Evolutionary conservation across 306 rosid species (phyloP).

Genomic region (Trifolium repens): DNA sequence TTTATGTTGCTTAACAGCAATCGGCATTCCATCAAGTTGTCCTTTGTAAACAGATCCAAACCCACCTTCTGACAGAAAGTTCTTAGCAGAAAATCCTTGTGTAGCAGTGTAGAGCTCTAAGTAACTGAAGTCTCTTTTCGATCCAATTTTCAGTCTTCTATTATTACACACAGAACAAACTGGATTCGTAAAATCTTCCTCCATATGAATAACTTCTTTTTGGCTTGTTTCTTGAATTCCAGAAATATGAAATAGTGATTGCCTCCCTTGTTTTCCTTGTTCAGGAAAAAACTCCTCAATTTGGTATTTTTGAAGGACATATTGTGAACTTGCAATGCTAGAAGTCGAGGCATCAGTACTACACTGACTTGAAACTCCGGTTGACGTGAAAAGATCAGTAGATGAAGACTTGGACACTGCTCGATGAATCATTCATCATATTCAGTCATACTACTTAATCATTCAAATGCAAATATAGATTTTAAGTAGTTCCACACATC

Average conservation of each 20-base stretch:
- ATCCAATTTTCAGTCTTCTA: conserved; percentile 58
- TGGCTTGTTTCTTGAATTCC: conserved; percentile 36
- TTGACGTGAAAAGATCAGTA: conserved; percentile 37
- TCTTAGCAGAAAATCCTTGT: conserved; percentile 55
- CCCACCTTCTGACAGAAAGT: conserved; percentile 87
- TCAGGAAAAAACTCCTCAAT: conserved; percentile 35
- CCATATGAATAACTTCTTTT: conserved; percentile 33
- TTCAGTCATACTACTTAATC: conserved; percentile 10
- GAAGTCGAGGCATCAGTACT: conserved; percentile 29
- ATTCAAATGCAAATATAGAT: conserved; percentile 26
- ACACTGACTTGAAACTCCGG: conserved; percentile 31
- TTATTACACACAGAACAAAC: conserved; percentile 65
- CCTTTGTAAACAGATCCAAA: conserved; percentile 80
- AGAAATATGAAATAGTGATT: conserved; percentile 37
- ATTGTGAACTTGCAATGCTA: neutral
- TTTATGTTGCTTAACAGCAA: conserved; percentile 86
- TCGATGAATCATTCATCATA: conserved; percentile 27
- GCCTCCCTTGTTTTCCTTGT: conserved; percentile 42
- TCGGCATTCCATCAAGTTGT: conserved; percentile 52
- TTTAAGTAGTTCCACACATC: conserved; percentile 8
- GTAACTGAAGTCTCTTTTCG: conserved; percentile 66
- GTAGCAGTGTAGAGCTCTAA: conserved; percentile 66
- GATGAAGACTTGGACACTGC: conserved; percentile 50
- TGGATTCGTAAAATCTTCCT: conserved; percentile 49
- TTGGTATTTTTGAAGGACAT: conserved; percentile 4